A percentile compares a stretch with the other conserved stretches of the same genome.
Conservation (phyloP, 768 basidiomycete species). For the Strobilomyces echinocephalus region DNA sequence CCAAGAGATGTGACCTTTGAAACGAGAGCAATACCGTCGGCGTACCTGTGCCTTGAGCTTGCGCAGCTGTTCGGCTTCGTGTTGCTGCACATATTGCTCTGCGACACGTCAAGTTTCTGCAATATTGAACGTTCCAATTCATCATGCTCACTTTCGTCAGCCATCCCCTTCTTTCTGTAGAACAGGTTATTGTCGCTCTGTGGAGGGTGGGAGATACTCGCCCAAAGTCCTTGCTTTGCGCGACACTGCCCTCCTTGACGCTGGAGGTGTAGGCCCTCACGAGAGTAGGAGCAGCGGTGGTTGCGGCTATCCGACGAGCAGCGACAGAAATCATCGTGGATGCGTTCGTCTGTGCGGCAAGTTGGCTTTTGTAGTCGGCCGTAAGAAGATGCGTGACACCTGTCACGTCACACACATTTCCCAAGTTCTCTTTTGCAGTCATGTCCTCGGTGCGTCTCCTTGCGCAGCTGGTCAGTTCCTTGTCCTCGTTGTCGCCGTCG, state of each 20-base stretch:
- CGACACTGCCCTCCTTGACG: conserved; percentile 51
- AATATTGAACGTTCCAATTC: background rate
- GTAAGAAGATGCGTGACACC: conserved; percentile 26
- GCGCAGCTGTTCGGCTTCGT: conserved; percentile 52
- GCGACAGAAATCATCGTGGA: conserved; percentile 23
- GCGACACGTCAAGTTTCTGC: conserved; percentile 3
- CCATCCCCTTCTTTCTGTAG: conserved; percentile 68
- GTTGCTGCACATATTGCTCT: conserved; percentile 64
- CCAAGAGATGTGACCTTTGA: conserved; percentile 10
- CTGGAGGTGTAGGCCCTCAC: conserved; percentile 36
- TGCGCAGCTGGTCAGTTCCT: conserved; percentile 44
- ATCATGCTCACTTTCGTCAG: conserved; percentile 50
- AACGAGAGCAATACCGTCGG: background rate
- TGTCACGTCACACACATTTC: conserved; percentile 40
- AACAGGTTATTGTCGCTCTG: background rate
- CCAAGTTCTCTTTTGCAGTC: conserved; percentile 43
- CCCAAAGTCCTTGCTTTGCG: conserved; percentile 61
- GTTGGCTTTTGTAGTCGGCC: background rate
- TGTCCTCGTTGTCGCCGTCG: conserved; percentile 1
- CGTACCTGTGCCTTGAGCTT: conserved; percentile 57
- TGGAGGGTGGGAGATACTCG: conserved; percentile 25
- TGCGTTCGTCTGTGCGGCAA: background rate
- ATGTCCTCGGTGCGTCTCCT: conserved; percentile 59
- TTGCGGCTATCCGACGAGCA: conserved; percentile 38
- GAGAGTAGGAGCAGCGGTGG: conserved; percentile 32